These are phyloP conservation scores for Mycena crocata DNA, from an alignment of 768 basidiomycete species.

Conservation along the genomic window DNA sequence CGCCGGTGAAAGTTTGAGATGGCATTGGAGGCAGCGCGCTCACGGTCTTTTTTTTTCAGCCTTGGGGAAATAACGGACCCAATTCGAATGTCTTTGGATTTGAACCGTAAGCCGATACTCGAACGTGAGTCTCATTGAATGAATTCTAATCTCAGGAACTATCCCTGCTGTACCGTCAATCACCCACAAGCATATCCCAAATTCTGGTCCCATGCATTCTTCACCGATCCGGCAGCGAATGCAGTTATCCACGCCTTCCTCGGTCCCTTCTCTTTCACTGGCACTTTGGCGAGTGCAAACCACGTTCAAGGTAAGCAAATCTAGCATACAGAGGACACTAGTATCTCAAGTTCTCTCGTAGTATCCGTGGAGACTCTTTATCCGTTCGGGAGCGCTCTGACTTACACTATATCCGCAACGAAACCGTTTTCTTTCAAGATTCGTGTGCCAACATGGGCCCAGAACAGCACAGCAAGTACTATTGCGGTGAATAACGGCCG, in stretches of 20 bases:
- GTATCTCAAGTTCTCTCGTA: constrained; percentile 13
- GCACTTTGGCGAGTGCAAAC: constrained; percentile 46
- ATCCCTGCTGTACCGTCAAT: constrained; percentile 58
- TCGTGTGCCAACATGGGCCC: constrained; percentile 53
- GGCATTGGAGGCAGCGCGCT: too few species aligned
- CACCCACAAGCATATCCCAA: constrained; percentile 55
- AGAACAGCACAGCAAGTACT: constrained; percentile 45
- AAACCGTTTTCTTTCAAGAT: constrained; percentile 51
- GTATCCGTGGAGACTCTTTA: constrained; percentile 53
- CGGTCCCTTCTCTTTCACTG: constrained; percentile 51
- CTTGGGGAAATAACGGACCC: constrained; percentile 52
- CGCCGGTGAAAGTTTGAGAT: constrained; percentile 50
- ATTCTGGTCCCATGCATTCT: constrained; percentile 57
- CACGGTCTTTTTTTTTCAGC: too few species aligned
- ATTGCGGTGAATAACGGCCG: constrained; percentile 46
- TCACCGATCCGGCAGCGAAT: constrained; percentile 42
- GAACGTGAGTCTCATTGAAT: background rate
- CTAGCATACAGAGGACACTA: background rate
- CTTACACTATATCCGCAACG: constrained; percentile 48
- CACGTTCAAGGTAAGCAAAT: constrained; percentile 44
- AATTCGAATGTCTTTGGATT: constrained; percentile 57
- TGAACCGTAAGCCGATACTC: constrained; percentile 48
- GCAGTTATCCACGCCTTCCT: constrained; percentile 52
- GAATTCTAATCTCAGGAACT: constrained; percentile 43
- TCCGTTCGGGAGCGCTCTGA: constrained; percentile 52